A percentile compares a stretch with the other conserved stretches of the same genome.
Evolutionary conservation across 108 stramenopile species (phyloP).

Genomic region (Aurantiochytrium sp.): DNA sequence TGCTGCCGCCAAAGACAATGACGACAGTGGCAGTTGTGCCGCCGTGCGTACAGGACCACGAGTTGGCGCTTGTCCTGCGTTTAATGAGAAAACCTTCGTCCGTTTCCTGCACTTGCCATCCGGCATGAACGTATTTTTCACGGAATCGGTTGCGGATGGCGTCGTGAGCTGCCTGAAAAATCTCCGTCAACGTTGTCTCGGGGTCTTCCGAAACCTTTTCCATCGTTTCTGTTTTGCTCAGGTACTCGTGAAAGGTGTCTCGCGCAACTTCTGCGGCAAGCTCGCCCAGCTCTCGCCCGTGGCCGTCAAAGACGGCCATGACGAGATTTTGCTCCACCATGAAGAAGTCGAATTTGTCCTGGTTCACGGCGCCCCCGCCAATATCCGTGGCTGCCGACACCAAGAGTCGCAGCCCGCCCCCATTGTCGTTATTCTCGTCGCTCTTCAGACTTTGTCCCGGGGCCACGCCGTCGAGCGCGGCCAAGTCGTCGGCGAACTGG

Average conservation of each 20-base stretch:
- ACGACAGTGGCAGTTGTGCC: slow-evolving; percentile 31
- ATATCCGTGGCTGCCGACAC: slow-evolving; percentile 21
- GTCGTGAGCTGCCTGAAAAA: slow-evolving; percentile 3
- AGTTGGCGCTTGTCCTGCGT: not conserved
- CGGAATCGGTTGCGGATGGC: not conserved
- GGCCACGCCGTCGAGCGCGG: not conserved
- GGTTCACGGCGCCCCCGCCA: slow-evolving; percentile 19
- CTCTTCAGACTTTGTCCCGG: not conserved
- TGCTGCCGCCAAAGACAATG: slow-evolving; percentile 3
- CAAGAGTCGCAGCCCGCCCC: not conserved
- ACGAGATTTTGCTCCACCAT: slow-evolving; percentile 5
- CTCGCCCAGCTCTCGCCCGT: slow-evolving; percentile 36
- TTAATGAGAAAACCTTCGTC: slow-evolving; percentile 28
- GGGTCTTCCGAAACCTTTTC: not conserved
- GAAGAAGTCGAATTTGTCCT: slow-evolving; percentile 36
- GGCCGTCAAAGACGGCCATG: slow-evolving; percentile 35
- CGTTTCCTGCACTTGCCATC: slow-evolving; percentile 22
- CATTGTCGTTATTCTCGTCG: not conserved
- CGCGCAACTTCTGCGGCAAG: slow-evolving; percentile 19
- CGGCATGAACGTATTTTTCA: not conserved
- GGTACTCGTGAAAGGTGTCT: not conserved
- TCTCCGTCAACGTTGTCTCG: not conserved
- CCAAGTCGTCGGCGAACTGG: not conserved
- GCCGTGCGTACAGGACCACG: slow-evolving; percentile 28
- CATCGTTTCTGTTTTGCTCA: not conserved